These are phyloP conservation scores for Camelina hispida DNA, from an alignment of 345 rosid species.

Conservation along the genomic window DNA sequence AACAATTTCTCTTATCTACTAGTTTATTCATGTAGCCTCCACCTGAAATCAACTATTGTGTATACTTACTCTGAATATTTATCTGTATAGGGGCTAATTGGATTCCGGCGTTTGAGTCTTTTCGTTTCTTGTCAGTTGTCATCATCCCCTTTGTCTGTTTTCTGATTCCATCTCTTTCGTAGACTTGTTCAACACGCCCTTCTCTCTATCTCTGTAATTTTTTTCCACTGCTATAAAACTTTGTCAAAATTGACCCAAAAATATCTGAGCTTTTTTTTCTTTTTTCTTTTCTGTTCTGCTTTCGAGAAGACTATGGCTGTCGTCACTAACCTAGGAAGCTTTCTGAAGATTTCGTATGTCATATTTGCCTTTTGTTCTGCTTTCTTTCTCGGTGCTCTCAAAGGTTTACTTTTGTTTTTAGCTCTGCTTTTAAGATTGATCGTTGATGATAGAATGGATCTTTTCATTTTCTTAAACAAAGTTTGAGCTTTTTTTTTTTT, in stretches of 20 bases:
- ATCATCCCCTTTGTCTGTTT: not conserved
- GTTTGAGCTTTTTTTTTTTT: too few relatives aligned
- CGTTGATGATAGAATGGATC: not conserved
- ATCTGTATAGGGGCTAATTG: not conserved
- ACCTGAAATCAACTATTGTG: too few relatives aligned
- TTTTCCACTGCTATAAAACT: conserved; percentile 20
- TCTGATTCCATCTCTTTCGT: conserved; percentile 9
- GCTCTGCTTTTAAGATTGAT: conserved; percentile 8
- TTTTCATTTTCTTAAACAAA: not conserved
- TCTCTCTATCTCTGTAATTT: conserved; percentile 4
- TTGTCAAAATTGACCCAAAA: not conserved
- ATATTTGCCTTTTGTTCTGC: conserved; percentile 71
- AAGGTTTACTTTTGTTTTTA: conserved; percentile 51
- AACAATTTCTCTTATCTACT: not conserved
- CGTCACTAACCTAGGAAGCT: conserved; percentile 47
- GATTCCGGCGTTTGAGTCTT: conserved; percentile 8
- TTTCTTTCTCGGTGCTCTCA: conserved; percentile 73
- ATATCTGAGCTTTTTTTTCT: not conserved
- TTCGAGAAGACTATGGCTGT: conserved; percentile 37
- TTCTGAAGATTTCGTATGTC: conserved; percentile 55
- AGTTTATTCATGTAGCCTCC: not conserved
- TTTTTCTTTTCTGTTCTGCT: not conserved
- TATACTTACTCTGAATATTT: not conserved
- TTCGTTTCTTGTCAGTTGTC: conserved; percentile 10
- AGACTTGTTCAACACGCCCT: conserved; percentile 35